A percentile compares a stretch with the other conserved stretches of the same genome.
Evolutionary conservation across 163 green algal genomes (phyloP).

Genomic region (Scenedesmus sp.): DNA sequence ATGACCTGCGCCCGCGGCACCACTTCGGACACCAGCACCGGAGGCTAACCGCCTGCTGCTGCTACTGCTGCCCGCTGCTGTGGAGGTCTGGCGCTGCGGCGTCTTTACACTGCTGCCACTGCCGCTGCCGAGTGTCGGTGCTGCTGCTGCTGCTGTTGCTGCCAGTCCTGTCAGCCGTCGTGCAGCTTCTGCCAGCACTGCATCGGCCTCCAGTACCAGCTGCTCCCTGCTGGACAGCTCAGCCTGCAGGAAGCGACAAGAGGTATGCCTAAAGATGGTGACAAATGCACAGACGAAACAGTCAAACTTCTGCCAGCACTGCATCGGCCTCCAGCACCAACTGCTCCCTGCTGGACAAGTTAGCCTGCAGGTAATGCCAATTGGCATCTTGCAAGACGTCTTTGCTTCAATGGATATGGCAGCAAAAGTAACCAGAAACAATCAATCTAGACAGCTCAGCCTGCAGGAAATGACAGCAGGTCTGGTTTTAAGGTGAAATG

Average conservation of each 20-base stretch:
- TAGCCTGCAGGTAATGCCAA: neutral
- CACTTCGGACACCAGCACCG: neutral
- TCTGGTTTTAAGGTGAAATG: too few species aligned
- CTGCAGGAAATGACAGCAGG: neutral
- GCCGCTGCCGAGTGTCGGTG: neutral
- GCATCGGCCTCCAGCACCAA: slow-evolving; percentile 23
- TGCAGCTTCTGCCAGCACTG: slow-evolving; percentile 30
- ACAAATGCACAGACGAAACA: neutral
- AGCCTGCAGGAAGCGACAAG: neutral
- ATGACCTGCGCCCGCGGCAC: neutral
- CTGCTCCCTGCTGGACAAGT: slow-evolving; percentile 23
- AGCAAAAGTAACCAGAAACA: too few species aligned
- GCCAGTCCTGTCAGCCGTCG: neutral
- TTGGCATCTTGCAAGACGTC: too few species aligned
- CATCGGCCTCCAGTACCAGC: slow-evolving; percentile 32
- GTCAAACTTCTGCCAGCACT: slow-evolving; percentile 3
- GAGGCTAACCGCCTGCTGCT: neutral
- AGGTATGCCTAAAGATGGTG: neutral
- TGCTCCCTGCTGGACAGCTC: slow-evolving; percentile 34
- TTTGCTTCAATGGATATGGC: too few species aligned
- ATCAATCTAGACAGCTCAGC: too few species aligned
- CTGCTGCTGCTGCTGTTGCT: neutral
- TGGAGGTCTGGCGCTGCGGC: neutral
- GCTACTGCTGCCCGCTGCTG: neutral
- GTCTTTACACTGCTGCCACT: neutral